Evolutionary conservation across 179 eudicot genomes (phyloP).

Genomic region (Beta lomatogona): DNA sequence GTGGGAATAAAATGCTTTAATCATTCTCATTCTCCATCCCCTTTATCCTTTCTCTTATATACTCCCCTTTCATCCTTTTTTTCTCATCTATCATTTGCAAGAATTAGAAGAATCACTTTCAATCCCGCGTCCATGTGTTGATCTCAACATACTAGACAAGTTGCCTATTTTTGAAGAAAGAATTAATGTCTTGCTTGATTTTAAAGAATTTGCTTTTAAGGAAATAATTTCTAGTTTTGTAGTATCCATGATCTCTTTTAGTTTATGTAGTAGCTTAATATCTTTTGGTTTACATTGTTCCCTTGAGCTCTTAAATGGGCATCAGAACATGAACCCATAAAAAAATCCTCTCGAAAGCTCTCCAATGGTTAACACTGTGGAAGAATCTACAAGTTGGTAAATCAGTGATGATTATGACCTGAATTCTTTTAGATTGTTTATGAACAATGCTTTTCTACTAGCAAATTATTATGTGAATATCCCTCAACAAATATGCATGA

Average conservation of each 20-base stretch:
- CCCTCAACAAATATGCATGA: not conserved
- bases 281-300: not conserved
- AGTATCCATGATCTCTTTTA: not conserved
- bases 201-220: not conserved
- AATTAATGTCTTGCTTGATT: too few species aligned
- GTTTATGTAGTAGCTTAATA: not conserved
- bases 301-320: not conserved
- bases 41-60: not conserved
- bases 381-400: not conserved
- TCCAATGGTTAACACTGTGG: not conserved
- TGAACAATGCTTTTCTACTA: not conserved
- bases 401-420: not conserved
- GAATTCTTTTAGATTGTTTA: not conserved
- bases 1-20: too few species aligned
- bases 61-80: not conserved
- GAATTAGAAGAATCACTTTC: not conserved
- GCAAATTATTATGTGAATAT: not conserved
- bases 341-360: too few species aligned
- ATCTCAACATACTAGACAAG: not conserved
- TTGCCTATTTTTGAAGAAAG: not conserved
- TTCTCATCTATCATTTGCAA: not conserved
- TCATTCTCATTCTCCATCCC: too few species aligned
- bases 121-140: not conserved
- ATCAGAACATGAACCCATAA: not conserved
- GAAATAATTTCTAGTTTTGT: not conserved